phyloP scores from a whole-genome alignment of 192 early-diverging fungal species.

The Phycomyces blakesleeanus region DNA sequence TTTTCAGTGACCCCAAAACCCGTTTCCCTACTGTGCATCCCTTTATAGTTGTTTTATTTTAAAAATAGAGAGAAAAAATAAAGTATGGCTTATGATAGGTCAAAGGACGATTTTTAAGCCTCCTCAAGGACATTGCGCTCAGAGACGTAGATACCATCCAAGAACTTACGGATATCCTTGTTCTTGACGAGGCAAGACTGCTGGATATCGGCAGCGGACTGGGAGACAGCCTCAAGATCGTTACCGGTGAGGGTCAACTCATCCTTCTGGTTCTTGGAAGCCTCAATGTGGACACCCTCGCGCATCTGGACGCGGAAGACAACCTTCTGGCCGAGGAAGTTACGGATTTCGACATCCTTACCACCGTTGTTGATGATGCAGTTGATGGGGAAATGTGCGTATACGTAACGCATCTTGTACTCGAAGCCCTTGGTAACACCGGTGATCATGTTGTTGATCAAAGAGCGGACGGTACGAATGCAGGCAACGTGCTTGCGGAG shows the following conservation, averaged over 20 bases:
- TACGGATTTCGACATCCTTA: conserved; percentile 89
- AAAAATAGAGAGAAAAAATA: too few species aligned
- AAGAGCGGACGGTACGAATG: conserved; percentile 94
- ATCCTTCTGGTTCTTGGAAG: conserved; percentile 87
- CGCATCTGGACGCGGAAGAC: conserved; percentile 83
- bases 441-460: conserved; percentile 96
- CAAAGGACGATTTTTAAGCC: too few species aligned
- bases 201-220: conserved; percentile 95
- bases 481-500: conserved; percentile 96
- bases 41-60: too few species aligned
- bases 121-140: conserved; percentile 39
- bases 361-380: conserved; percentile 77
- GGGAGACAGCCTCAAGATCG: conserved; percentile 91
- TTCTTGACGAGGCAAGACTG: conserved; percentile 90
- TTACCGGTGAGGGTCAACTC: conserved; percentile 92
- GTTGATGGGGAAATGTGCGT: conserved; percentile 99
- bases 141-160: conserved; percentile 47
- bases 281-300: conserved; percentile 75
- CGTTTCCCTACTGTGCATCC: too few species aligned
- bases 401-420: conserved; percentile 99
- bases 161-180: conserved; percentile 99
- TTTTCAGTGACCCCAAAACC: too few species aligned
- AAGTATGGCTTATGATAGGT: too few species aligned
- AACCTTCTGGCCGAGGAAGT: conserved; percentile 97
- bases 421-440: conserved; percentile 98